A percentile compares a stretch with the other conserved stretches of the same genome.
phyloP scores from a whole-genome alignment of 1,284 basidiomycete species.

The Erythrobasidium hasegawianum region DNA sequence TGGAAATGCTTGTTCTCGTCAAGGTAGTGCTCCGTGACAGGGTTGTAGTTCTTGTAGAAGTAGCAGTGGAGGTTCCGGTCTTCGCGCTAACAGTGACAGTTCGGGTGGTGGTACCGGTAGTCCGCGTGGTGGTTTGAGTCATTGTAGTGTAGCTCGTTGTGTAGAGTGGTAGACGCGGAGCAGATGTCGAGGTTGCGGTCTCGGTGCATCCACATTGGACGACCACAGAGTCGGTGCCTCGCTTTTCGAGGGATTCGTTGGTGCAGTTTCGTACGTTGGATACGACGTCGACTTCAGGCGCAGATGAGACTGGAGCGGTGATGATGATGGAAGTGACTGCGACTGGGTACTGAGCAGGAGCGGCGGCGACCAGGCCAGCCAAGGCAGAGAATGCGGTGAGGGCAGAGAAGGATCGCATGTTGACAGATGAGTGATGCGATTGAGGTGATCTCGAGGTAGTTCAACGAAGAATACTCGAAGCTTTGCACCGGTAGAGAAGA shows the following conservation, averaged over 20 bases:
- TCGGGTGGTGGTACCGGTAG: slow-evolving; percentile 16
- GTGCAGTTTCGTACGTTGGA: too few species aligned
- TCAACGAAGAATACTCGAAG: neutral
- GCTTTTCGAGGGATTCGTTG: too few species aligned
- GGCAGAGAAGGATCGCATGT: neutral
- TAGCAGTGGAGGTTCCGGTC: neutral
- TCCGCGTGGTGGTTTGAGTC: slow-evolving; percentile 1
- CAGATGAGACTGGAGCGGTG: neutral
- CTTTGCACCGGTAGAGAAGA: neutral
- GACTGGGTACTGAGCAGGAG: neutral
- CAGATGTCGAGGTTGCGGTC: too few species aligned
- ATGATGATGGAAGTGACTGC: neutral
- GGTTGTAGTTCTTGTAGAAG: slow-evolving; percentile 18
- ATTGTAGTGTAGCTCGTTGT: neutral
- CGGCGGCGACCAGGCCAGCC: slow-evolving; percentile 3
- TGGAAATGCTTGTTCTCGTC: slow-evolving; percentile 21
- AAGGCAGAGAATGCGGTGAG: neutral
- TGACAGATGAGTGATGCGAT: too few species aligned
- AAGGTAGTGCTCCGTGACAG: slow-evolving; percentile 18
- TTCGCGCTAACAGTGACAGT: slow-evolving; percentile 1
- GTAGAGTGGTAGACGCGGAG: neutral
- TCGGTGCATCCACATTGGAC: too few species aligned
- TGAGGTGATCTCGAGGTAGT: slow-evolving; percentile 1
- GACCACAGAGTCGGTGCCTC: too few species aligned
- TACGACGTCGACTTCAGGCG: neutral